Evolutionary conservation across 2,329 filamentous ascomycete genomes (phyloP), one percentile per base, ranked within the genome.

Genomic region (Colletotrichum viniferum): DNA sequence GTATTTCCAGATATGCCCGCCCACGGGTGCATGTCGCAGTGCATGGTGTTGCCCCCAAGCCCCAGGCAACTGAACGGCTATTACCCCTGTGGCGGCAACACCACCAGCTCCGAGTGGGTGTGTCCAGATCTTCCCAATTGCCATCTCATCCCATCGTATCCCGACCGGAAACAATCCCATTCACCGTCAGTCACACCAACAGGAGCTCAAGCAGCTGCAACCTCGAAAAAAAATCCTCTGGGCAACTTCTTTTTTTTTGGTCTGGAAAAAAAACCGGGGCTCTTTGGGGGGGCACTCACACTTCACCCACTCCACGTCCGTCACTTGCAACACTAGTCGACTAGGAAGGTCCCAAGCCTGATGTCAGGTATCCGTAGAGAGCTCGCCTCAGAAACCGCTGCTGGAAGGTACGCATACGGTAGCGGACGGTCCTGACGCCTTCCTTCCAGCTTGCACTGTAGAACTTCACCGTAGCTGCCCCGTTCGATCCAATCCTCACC

Each of bases 91-190:
- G 62, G 21, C 26, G 74, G 60, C 56, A 68, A 43, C 55, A 66
- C 34, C 63, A 36, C 24, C 36, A 74, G 43, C 30, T 56, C 26
- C 56, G 36, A 67, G 65, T 24, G 72, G 73, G 69, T 56, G 71
- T 60, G 74, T 65, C 65, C 52, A 65, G 52, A 70, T 74, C 55
- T 69, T 16, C 14, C 14, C 34, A 48, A 62, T 32, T 48, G 52
- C 60, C 66, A 71, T 62, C 66, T 58, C 74, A 69, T 73, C 58
- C 64, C 65, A 56, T 70, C 61, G n/a, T 64, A 74, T 76, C 71
- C 60, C 60, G 74, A 70, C 65, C 34, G 71, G 62, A 74, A 76
- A 74, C 65, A 69, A 74, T 74, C 52, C 71, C 60, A 71, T 71
- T 74, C 66, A 62, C 64, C 66, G 74, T 52, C 71, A 52, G n/a